phyloP scores from a whole-genome alignment of 352 stramenopile species.

The Pythium graminicola region DNA sequence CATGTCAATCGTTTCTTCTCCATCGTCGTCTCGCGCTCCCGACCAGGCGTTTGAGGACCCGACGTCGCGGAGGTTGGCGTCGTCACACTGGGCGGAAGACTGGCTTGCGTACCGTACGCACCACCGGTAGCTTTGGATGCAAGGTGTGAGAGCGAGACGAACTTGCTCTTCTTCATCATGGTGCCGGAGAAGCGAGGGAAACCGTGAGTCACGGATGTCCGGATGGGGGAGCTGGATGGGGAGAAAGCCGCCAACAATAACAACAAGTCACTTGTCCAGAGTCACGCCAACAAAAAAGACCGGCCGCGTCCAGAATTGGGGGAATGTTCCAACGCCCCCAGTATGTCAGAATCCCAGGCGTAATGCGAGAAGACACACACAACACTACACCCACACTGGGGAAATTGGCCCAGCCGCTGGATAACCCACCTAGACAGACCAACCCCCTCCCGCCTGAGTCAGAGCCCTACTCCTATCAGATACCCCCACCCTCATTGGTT shows the following conservation, averaged over 20 bases:
- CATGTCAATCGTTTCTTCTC: constrained; percentile 36
- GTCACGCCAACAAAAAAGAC: neutral
- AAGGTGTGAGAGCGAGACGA: constrained; percentile 35
- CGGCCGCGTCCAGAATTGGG: no score
- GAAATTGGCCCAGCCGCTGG: no score
- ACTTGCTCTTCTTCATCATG: constrained; percentile 74
- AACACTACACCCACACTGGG: constrained; percentile 4
- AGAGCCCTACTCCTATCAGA: constrained; percentile 9
- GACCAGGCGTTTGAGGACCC: constrained; percentile 1
- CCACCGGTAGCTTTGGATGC: constrained; percentile 37
- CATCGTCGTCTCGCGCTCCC: constrained; percentile 6
- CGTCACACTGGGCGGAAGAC: neutral
- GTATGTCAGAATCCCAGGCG: neutral
- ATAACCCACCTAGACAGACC: no score
- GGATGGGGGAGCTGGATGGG: neutral
- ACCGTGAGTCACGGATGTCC: neutral
- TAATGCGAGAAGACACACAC: constrained; percentile 9
- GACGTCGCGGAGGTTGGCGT: neutral
- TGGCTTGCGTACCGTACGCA: constrained; percentile 19
- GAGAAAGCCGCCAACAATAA: neutral
- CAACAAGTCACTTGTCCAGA: neutral
- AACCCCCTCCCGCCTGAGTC: no score
- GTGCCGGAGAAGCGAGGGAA: constrained; percentile 1
- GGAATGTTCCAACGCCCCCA: constrained; percentile 1
- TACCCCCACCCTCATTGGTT: neutral